Evolutionary conservation across 805 yeast species (phyloP).

Genomic region (Tetrapisispora fleetii): DNA sequence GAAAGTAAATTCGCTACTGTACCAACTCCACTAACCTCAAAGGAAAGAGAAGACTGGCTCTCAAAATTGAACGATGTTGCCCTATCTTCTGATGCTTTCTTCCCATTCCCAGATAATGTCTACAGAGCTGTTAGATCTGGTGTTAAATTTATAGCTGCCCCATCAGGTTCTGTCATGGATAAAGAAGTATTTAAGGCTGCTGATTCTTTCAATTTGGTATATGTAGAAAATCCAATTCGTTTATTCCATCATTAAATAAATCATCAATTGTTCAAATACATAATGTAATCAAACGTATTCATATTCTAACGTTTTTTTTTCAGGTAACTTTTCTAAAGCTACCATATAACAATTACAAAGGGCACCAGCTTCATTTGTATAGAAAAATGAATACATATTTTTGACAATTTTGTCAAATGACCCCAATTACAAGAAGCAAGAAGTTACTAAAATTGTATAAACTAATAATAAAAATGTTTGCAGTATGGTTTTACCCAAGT

Average conservation of each 20-base stretch:
- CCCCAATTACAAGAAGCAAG: no score
- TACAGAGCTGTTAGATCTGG: constrained; percentile 97
- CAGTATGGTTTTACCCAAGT: constrained; percentile 99
- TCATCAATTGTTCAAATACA: no score
- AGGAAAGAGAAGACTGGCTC: constrained; percentile 85
- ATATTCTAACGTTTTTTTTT: no score
- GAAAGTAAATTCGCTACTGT: constrained; percentile 76
- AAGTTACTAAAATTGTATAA: no score
- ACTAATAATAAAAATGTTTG: constrained; percentile 48
- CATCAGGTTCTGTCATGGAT: constrained; percentile 97
- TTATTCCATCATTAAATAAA: constrained; percentile 78
- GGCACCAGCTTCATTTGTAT: no score
- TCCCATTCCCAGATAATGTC: constrained; percentile 99
- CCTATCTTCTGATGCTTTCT: constrained; percentile 94
- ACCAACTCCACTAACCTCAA: constrained; percentile 73
- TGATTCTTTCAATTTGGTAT: constrained; percentile 79
- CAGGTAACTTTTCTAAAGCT: no score
- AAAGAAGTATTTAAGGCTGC: constrained; percentile 94
- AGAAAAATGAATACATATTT: no score
- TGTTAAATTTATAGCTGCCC: constrained; percentile 92
- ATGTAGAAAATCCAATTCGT: constrained; percentile 95
- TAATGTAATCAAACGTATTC: no score
- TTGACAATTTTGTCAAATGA: no score
- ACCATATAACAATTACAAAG: no score
- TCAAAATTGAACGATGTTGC: constrained; percentile 75